Percentiles rank a stretch among this genome's conserved stretches.
These are phyloP conservation scores for Penicillium fuscoglaucum DNA, from an alignment of 2,329 filamentous ascomycete genomes.

Conservation along the genomic window DNA sequence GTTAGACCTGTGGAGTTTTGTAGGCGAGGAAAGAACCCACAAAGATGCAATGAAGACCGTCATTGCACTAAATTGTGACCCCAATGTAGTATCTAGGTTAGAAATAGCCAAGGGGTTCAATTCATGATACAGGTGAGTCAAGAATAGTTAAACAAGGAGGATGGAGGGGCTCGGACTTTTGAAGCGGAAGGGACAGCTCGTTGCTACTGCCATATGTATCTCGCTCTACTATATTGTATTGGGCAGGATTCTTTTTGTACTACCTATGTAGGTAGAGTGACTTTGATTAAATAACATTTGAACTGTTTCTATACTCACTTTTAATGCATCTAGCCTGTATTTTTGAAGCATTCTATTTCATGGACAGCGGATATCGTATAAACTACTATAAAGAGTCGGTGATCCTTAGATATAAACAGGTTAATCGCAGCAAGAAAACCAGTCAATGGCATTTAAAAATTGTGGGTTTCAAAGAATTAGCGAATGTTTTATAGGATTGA, in stretches of 20 bases:
- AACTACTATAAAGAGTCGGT: no score
- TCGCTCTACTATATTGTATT: no score
- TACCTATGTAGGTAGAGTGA: not conserved
- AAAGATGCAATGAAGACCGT: slow-evolving; percentile 39
- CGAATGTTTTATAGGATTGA: no score
- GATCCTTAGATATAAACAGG: no score
- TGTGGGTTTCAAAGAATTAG: no score
- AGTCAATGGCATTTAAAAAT: no score
- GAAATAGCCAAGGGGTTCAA: not conserved
- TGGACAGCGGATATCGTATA: no score
- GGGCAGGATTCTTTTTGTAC: not conserved
- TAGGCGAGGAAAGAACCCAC: slow-evolving; percentile 22
- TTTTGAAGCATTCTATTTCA: no score
- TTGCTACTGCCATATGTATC: not conserved
- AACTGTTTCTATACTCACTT: no score
- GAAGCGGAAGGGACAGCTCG: not conserved
- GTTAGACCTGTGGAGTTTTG: not conserved
- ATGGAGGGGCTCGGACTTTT: not conserved
- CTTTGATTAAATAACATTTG: not conserved
- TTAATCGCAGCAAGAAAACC: no score
- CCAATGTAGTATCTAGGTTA: not conserved
- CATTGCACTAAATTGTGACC: slow-evolving; percentile 22
- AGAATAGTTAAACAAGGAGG: not conserved
- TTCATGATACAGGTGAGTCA: not conserved
- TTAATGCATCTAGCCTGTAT: no score